These are phyloP conservation scores for Hymenochaete sp. DNA, from an alignment of 1,284 basidiomycete genomes.

Conservation along the genomic window DNA sequence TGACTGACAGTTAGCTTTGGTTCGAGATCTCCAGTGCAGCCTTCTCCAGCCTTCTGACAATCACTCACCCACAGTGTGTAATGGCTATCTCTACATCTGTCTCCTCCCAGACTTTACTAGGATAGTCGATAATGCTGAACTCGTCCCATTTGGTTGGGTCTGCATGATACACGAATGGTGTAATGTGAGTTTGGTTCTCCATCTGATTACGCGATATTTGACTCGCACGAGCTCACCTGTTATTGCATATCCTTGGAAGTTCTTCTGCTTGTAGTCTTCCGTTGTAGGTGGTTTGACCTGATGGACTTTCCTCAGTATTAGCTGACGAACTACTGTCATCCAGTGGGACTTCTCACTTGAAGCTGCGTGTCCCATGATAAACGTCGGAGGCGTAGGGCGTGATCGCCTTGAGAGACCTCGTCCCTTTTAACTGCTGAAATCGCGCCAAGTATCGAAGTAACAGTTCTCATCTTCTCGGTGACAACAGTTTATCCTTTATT, in stretches of 20 bases:
- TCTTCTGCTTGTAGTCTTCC: constrained; percentile 15
- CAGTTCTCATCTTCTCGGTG: too few relatives aligned
- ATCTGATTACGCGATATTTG: neutral
- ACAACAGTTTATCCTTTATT: too few relatives aligned
- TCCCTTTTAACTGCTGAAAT: too few relatives aligned
- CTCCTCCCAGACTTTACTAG: constrained; percentile 29
- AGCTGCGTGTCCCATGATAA: too few relatives aligned
- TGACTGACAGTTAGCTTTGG: neutral
- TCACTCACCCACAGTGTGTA: constrained; percentile 28
- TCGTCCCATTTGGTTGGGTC: constrained; percentile 31
- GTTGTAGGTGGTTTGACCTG: too few relatives aligned
- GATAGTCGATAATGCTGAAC: constrained; percentile 34
- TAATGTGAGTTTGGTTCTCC: neutral
- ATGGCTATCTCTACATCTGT: constrained; percentile 34
- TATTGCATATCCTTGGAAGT: constrained; percentile 16
- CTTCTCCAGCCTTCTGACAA: neutral
- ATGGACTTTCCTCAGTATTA: too few relatives aligned
- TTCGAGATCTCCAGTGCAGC: neutral
- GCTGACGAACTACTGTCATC: too few relatives aligned
- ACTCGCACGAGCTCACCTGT: constrained; percentile 9
- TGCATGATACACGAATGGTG: neutral
- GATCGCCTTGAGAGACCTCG: too few relatives aligned
- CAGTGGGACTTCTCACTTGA: too few relatives aligned
- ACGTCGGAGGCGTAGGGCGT: too few relatives aligned
- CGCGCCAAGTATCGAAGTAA: too few relatives aligned